phyloP scores from a whole-genome alignment of 352 stramenopile genomes.

The Plasmopara muralis region DNA sequence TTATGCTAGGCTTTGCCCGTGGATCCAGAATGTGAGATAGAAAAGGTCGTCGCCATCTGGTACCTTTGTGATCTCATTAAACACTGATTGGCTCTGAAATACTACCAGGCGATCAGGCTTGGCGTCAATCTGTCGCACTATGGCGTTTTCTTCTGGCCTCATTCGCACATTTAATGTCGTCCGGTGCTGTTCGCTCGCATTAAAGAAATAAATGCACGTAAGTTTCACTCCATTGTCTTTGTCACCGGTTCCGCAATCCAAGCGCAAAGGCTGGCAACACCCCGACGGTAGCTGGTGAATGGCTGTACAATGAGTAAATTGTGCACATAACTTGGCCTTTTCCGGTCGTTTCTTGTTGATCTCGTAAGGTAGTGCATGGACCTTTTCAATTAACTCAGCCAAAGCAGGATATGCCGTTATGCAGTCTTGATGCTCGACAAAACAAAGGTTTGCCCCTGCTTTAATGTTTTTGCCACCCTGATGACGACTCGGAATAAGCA shows the following conservation, averaged over 20 bases:
- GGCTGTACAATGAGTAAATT: conserved; percentile 59
- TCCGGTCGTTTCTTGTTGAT: conserved; percentile 65
- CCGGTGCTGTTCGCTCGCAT: conserved; percentile 15
- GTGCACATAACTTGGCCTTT: conserved; percentile 44
- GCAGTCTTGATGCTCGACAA: conserved; percentile 56
- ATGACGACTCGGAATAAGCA: conserved; percentile 15
- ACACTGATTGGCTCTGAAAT: conserved; percentile 59
- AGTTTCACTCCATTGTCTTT: conserved; percentile 78
- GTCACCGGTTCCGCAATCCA: conserved; percentile 61
- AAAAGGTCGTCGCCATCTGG: conserved; percentile 30
- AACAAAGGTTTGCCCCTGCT: conserved; percentile 38
- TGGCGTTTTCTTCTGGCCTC: conserved; percentile 19
- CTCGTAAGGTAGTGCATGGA: conserved; percentile 73
- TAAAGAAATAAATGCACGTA: conserved; percentile 70
- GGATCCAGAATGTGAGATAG: conserved; percentile 80
- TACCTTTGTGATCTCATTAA: conserved; percentile 59
- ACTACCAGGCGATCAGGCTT: conserved; percentile 52
- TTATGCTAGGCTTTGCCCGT: conserved; percentile 46
- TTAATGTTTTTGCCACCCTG: conserved; percentile 3
- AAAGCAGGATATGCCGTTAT: conserved; percentile 55
- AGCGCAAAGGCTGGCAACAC: conserved; percentile 43
- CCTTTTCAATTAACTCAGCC: conserved; percentile 62
- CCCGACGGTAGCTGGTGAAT: conserved; percentile 39
- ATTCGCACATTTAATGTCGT: conserved; percentile 33
- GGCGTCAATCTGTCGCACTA: conserved; percentile 27